Conservation (phyloP, 331 rosid genomes). For the Quercus phellos region DNA sequence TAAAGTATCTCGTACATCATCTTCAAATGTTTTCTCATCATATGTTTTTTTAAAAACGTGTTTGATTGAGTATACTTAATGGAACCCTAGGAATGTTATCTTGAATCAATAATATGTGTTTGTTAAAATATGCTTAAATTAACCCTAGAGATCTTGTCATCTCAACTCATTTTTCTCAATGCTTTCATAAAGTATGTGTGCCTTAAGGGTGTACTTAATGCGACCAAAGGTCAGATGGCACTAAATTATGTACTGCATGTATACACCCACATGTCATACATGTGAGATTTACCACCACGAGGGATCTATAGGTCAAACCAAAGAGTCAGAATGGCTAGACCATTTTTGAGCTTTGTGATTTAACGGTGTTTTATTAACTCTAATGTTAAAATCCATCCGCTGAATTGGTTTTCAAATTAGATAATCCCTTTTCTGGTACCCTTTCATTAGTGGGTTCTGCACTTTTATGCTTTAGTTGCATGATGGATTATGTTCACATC, state of each 20-base stretch:
- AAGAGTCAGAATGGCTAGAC: conserved; percentile 3
- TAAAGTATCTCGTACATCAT: neutral
- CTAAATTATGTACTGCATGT: neutral
- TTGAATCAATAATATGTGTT: no score
- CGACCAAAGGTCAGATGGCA: neutral
- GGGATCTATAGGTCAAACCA: conserved; percentile 1
- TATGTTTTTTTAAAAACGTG: neutral
- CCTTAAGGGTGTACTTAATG: conserved; percentile 1
- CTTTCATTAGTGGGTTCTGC: neutral
- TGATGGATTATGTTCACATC: neutral
- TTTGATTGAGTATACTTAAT: neutral
- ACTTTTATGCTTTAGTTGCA: neutral
- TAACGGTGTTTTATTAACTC: neutral
- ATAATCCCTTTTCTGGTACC: neutral
- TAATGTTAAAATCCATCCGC: neutral
- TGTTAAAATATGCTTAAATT: no score
- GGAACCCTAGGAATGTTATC: no score
- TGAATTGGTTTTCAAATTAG: neutral
- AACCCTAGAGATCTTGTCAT: neutral
- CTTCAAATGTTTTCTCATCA: neutral
- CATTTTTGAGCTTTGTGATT: neutral
- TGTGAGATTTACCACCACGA: neutral
- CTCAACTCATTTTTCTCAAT: neutral
- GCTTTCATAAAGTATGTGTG: neutral
- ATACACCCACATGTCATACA: neutral